Conservation (phyloP, 257 asterid genomes). For the Echites panduratus region DNA sequence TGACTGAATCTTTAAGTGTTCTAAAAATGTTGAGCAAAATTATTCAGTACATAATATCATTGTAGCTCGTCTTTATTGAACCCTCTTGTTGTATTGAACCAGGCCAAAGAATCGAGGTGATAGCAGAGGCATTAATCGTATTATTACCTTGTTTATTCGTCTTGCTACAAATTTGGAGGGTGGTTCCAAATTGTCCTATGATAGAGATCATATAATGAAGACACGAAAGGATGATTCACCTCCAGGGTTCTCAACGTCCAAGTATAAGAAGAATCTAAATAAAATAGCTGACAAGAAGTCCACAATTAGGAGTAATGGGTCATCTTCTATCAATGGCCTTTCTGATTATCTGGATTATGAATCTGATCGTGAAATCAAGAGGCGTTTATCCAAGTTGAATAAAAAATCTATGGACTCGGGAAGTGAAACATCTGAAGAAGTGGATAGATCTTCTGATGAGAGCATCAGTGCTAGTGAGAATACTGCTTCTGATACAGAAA, state of each 20-base stretch:
- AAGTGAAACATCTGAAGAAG: constrained; percentile 82
- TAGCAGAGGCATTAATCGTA: constrained; percentile 57
- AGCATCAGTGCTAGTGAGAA: constrained; percentile 59
- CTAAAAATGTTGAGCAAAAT: background rate
- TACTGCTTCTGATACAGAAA: constrained; percentile 85
- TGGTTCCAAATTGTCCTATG: constrained; percentile 45
- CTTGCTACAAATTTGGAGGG: constrained; percentile 79
- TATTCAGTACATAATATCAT: background rate
- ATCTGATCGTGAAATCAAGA: constrained; percentile 85
- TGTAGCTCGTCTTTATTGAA: background rate
- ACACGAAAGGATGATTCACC: constrained; percentile 72
- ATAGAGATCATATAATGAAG: constrained; percentile 51
- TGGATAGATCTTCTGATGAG: constrained; percentile 66
- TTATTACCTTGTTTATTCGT: constrained; percentile 62
- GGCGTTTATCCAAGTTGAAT: constrained; percentile 73
- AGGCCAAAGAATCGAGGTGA: constrained; percentile 64
- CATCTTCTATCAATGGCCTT: constrained; percentile 41
- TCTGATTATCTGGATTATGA: constrained; percentile 73
- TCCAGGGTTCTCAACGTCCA: constrained; percentile 75
- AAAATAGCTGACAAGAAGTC: constrained; percentile 64
- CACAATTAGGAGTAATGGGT: constrained; percentile 56
- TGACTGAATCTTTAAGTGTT: background rate
- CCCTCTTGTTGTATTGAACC: constrained; percentile 16
- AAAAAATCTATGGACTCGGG: constrained; percentile 68
- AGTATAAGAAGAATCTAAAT: constrained; percentile 54